Evolutionary conservation across 257 asterid species (phyloP), one percentile per base, ranked within the genome.

Genomic region (Ophiorrhiza pumila): DNA sequence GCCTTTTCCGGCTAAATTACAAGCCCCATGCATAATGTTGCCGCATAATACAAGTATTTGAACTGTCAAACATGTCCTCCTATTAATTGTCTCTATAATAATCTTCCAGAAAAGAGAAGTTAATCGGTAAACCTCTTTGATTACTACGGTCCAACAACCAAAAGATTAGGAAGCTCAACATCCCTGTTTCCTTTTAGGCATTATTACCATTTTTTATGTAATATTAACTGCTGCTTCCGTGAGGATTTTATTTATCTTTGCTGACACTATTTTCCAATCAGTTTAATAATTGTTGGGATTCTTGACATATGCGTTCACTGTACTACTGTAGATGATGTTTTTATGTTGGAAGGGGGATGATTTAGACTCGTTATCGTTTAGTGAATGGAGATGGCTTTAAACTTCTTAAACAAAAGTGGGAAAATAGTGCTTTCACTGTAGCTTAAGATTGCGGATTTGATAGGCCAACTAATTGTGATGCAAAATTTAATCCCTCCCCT

Each of bases 391-490:
- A 41, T 70, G 70, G 29, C 55, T 32, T n/a, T 11, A 61, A 52
- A 25, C 39, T n/a, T 1, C 37, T 20, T 35, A 32, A 56, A 23
- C 20, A 31, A 52, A n/a, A 45, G 49, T 43, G 17, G 37, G 68
- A 4, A 41, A 62, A 65, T 39, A 65, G 70, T 65, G 53, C 20
- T 4, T 25, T 31, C n/a, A 2, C 45, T 37, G 71, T 35, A 39
- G 47, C 46, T 22, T n/a, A 8, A 53, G 55, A 20, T 18, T 65
- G 41, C 37, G 78, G 69, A 75, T 68, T 67, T 57, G 74, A 68
- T 58, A 63, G 79, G 43, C 27, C 74, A 67, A 75, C 79, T 58
- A 75, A 45, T 57, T 5, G 22, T 18, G 32, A 49, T 68, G 55
- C 27, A 65, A 31, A 53, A 31, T 17, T 47, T 47, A 32, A 53